Conservation (phyloP, 2,329 filamentous ascomycete species). For the Alternaria dauci region DNA sequence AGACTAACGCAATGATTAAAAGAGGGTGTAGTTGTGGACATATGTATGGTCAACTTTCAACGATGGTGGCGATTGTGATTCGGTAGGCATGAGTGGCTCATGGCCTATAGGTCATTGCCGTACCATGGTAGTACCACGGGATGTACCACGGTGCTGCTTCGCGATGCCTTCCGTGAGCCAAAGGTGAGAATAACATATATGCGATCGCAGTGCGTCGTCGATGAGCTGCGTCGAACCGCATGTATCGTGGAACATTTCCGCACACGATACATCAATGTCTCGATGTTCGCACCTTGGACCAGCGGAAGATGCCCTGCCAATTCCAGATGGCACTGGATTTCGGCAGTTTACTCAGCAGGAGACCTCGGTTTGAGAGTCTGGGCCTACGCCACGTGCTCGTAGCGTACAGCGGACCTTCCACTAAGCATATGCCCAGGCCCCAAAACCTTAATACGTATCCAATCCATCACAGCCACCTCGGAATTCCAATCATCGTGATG, state of each 20-base stretch:
- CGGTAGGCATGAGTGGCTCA: too few relatives aligned
- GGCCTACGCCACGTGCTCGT: conserved; percentile 18
- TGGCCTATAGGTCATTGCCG: too few relatives aligned
- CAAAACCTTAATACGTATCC: background rate
- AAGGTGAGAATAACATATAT: too few relatives aligned
- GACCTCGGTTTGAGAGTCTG: conserved; percentile 12
- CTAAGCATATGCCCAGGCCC: conserved; percentile 17
- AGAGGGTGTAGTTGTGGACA: too few relatives aligned
- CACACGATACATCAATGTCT: background rate
- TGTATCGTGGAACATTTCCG: conserved; percentile 10
- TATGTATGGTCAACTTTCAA: too few relatives aligned
- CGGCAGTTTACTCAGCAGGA: conserved; percentile 7
- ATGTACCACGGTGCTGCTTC: too few relatives aligned
- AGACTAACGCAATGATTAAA: background rate
- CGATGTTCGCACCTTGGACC: background rate
- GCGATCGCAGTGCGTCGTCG: too few relatives aligned
- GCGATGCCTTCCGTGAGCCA: too few relatives aligned
- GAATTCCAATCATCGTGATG: conserved; percentile 1
- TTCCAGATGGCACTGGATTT: conserved; percentile 4
- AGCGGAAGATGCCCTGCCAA: conserved; percentile 11
- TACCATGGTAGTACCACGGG: too few relatives aligned
- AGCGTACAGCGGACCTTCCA: conserved; percentile 9
- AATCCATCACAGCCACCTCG: conserved; percentile 5
- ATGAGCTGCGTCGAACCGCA: background rate
- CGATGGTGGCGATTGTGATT: too few relatives aligned